phyloP scores from a whole-genome alignment of 164 flowering plant genomes.

The Litsea cubeba region DNA sequence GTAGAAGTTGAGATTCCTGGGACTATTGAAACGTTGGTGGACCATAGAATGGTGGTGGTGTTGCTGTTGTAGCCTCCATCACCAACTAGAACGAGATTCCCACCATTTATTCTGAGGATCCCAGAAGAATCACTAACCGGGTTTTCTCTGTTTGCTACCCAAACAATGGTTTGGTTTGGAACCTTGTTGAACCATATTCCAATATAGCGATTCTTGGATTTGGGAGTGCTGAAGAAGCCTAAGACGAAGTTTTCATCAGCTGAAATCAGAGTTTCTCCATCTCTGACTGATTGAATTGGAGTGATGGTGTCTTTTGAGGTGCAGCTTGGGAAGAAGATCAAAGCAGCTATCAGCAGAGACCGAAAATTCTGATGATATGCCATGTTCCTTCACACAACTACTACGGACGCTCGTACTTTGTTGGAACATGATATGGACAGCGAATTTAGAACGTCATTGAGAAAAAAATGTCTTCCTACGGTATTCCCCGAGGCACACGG shows the following conservation, averaged over 20 bases:
- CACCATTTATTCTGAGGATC: slow-evolving; percentile 19
- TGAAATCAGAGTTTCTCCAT: slow-evolving; percentile 14
- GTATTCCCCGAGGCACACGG: no score
- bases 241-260: slow-evolving; percentile 4
- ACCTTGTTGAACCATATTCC: slow-evolving; percentile 26
- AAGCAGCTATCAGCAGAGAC: no score
- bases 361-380: no score
- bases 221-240: slow-evolving; percentile 18
- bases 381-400: no score
- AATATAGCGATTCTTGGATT: slow-evolving; percentile 9
- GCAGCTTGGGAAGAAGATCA: not conserved
- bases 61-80: no score
- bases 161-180: slow-evolving; percentile 21
- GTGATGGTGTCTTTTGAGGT: slow-evolving; percentile 7
- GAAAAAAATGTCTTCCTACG: no score
- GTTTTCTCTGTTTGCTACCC: slow-evolving; percentile 59
- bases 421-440: no score
- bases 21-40: not conserved
- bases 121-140: slow-evolving; percentile 36
- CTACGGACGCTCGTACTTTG: no score
- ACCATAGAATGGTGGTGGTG: not conserved
- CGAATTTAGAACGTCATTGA: no score
- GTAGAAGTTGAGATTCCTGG: no score
- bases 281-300: slow-evolving; percentile 8
- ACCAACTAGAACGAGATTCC: slow-evolving; percentile 17